Evolutionary conservation across 1,139 yeast genomes (phyloP).

Genomic region (Candida tunisiensis): DNA sequence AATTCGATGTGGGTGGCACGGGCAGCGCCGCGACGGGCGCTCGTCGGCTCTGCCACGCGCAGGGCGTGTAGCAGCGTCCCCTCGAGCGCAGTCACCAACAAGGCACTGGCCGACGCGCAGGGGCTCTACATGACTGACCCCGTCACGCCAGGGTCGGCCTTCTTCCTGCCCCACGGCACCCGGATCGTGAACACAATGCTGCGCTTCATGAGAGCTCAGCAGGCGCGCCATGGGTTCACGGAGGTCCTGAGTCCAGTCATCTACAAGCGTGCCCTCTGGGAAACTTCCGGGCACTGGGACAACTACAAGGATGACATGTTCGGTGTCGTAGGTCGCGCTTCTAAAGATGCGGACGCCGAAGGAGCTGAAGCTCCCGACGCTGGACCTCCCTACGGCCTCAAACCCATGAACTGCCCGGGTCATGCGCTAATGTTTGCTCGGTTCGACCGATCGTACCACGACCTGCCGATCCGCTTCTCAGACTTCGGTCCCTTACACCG

Average conservation of each 20-base stretch:
- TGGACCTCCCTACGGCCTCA: conserved; percentile 44
- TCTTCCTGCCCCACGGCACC: conserved; percentile 86
- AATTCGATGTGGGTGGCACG: no score
- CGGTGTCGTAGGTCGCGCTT: conserved; percentile 26
- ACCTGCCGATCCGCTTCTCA: conserved; percentile 90
- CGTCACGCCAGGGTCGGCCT: conserved; percentile 73
- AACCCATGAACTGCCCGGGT: conserved; percentile 99
- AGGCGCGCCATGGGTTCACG: conserved; percentile 67
- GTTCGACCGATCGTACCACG: conserved; percentile 84
- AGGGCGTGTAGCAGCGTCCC: not conserved
- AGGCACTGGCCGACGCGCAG: conserved; percentile 23
- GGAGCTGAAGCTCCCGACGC: conserved; percentile 11
- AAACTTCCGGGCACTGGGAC: conserved; percentile 91
- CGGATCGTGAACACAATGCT: conserved; percentile 65
- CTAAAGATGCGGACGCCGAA: conserved; percentile 16
- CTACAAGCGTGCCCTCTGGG: conserved; percentile 75
- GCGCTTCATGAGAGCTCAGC: conserved; percentile 72
- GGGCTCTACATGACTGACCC: conserved; percentile 62
- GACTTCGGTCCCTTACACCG: conserved; percentile 94
- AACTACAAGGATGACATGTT: conserved; percentile 94
- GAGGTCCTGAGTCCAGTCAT: conserved; percentile 92
- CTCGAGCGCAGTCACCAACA: not conserved
- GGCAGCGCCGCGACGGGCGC: no score
- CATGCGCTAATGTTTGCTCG: conserved; percentile 82
- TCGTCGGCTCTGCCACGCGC: no score